phyloP scores from a whole-genome alignment of 768 basidiomycete genomes.

The Mycena vulgaris region DNA sequence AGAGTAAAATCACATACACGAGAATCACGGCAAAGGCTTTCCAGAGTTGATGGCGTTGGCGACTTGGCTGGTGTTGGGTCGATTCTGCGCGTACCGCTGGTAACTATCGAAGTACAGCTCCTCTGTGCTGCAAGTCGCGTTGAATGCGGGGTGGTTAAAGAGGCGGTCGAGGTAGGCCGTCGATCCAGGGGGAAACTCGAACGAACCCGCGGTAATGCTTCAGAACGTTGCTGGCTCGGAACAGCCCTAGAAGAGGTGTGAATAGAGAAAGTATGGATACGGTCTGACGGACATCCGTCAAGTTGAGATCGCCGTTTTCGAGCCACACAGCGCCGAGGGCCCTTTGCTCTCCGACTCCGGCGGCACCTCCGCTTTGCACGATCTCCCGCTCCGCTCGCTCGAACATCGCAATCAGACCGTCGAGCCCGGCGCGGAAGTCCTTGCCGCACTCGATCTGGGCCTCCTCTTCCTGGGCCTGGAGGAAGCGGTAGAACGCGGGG shows the following conservation, averaged over 20 bases:
- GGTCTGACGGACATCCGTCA: constrained; percentile 67
- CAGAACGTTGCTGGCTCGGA: constrained; percentile 74
- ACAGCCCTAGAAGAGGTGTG: constrained; percentile 70
- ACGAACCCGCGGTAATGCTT: constrained; percentile 79
- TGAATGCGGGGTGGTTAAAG: constrained; percentile 74
- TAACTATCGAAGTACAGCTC: constrained; percentile 80
- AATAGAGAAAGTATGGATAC: constrained; percentile 4
- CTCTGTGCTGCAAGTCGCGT: constrained; percentile 77
- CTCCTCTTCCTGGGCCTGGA: constrained; percentile 75
- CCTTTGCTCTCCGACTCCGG: constrained; percentile 57
- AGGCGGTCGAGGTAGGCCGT: constrained; percentile 70
- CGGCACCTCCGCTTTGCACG: constrained; percentile 52
- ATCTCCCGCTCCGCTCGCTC: constrained; percentile 70
- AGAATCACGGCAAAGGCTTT: constrained; percentile 68
- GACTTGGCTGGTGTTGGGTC: constrained; percentile 83
- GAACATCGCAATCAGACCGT: constrained; percentile 66
- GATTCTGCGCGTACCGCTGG: constrained; percentile 83
- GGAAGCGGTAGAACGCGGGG: constrained; percentile 81
- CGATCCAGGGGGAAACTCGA: too few relatives aligned
- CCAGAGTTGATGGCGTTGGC: constrained; percentile 84
- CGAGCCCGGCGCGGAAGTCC: constrained; percentile 69
- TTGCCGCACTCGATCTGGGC: constrained; percentile 67
- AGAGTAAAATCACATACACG: constrained; percentile 26
- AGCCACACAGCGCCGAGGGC: constrained; percentile 67
- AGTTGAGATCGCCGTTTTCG: constrained; percentile 69